Base-by-base conservation (phyloP, 2,329 filamentous ascomycete species). In the Fonsecaea pedrosoi region DNA sequence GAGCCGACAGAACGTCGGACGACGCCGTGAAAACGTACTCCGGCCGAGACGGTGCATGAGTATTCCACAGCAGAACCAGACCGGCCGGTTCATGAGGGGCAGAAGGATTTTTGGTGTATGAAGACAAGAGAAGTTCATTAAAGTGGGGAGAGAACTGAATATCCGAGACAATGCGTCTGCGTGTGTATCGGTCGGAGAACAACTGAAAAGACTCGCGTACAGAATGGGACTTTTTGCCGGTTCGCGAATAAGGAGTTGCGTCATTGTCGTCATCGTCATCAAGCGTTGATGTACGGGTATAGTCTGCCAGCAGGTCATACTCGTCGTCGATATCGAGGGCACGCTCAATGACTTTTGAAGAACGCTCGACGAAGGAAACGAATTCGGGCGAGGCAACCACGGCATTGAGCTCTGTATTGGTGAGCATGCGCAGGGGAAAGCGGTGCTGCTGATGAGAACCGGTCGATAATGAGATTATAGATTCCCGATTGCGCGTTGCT, bases 21-120 rank as follows among this genome's bases (percentile, higher is more conserved):
- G 96, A 94, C 9, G 94, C 94, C 74, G 97, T 94, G 78, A 99
- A 97, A 65, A 96, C 90, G 79, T 97, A 98, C 83, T 99, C 95
- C 0, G 95, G 93, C 35, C 95, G 89, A 73, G 95, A 92, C 73
- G 96, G 94, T 77, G 98, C 89, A 78, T 98, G 94, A 75, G 93
- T 86, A 76, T 97, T 99, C 96, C 96, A 99, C 38, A 99, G 90
- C 77, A 97, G 94, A 37, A 99, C 90, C 53, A 99, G 85, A 32
- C 95, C 95, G 75, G 96, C 92, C 10, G 94, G 93, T 72, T 97
- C 94, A 75, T 97, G 92, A 35, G 94, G 94, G 18, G 95, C 94
- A 7, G 94, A 92, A 4, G 94, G 92, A 76, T 97, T 97, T 81
- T 98, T 99, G 64, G 95, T 99, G 79, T 99, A 98, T 3, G 95